Percentiles rank a stretch among this genome's conserved stretches.
These are phyloP conservation scores for Serendipita sp. DNA, from an alignment of 768 basidiomycete species.

Conservation along the genomic window DNA sequence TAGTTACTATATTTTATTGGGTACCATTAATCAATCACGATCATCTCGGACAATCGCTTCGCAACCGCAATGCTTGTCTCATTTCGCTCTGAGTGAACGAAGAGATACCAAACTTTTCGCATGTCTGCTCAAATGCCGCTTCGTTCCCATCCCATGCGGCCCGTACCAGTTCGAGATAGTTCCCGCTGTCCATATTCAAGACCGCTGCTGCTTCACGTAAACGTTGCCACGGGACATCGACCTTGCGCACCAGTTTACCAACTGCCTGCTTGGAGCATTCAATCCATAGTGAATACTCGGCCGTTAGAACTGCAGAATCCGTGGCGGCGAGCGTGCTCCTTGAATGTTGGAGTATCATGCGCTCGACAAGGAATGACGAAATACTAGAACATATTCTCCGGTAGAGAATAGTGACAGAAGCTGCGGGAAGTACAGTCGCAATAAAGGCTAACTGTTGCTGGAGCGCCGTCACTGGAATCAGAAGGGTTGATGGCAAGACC, in stretches of 20 bases:
- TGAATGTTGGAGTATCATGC: conserved; percentile 66
- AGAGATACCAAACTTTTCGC: not conserved
- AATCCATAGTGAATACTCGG: conserved; percentile 71
- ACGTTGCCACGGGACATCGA: conserved; percentile 63
- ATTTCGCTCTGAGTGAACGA: not conserved
- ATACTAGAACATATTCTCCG: conserved; percentile 55
- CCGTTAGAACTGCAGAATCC: conserved; percentile 46
- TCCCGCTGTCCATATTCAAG: conserved; percentile 41
- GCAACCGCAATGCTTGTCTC: not conserved
- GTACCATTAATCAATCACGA: not conserved
- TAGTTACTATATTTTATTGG: not conserved
- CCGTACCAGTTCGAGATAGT: conserved; percentile 21
- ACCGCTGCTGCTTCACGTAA: conserved; percentile 57
- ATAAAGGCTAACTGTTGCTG: conserved; percentile 67
- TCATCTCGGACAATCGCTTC: not conserved
- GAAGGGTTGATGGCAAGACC: conserved; percentile 50
- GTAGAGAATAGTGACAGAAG: conserved; percentile 48
- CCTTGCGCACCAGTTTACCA: conserved; percentile 28
- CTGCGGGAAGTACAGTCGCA: conserved; percentile 42
- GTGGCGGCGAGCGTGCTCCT: conserved; percentile 37
- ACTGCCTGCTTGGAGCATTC: conserved; percentile 44
- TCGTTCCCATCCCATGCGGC: not conserved
- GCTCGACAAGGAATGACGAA: conserved; percentile 65
- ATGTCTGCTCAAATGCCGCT: not conserved
- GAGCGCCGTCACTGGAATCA: conserved; percentile 61